Conservation (phyloP, 148 eudicot species). For the Diospyros kaki region DNA sequence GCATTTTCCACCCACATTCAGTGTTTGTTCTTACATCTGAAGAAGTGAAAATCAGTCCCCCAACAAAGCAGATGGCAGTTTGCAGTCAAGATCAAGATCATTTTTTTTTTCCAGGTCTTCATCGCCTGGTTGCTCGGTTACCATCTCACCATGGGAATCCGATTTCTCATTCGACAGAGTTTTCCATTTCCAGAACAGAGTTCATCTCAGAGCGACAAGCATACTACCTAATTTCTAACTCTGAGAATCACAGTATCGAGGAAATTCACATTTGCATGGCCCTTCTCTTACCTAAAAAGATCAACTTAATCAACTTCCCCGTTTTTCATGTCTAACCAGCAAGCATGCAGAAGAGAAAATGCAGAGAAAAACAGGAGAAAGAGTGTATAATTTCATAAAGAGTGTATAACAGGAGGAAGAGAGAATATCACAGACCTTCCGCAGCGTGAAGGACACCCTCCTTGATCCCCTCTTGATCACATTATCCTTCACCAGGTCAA, state of each 20-base stretch:
- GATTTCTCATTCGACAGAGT: not conserved
- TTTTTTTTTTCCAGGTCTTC: too few relatives aligned
- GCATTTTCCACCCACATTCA: not conserved
- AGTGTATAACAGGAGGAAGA: not conserved
- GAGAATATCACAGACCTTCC: conserved; percentile 52
- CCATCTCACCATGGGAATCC: not conserved
- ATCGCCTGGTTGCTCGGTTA: not conserved
- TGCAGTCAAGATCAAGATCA: not conserved
- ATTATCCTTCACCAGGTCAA: conserved; percentile 68
- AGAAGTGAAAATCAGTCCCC: not conserved
- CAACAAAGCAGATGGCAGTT: not conserved
- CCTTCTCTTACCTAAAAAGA: conserved; percentile 60
- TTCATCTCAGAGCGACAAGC: not conserved
- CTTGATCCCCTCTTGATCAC: conserved; percentile 60
- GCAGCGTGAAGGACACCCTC: conserved; percentile 90
- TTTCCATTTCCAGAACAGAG: not conserved
- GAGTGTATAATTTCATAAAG: not conserved
- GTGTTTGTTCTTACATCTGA: not conserved
- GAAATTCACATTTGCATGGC: conserved; percentile 62
- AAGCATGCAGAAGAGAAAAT: not conserved
- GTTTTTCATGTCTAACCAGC: not conserved
- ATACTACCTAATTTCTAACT: conserved; percentile 15
- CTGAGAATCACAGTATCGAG: conserved; percentile 67
- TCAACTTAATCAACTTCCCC: not conserved
- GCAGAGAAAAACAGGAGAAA: not conserved